A percentile compares a stretch with the other conserved stretches of the same genome.
These are phyloP conservation scores for Globisporangium ultimum DNA, from an alignment of 352 stramenopile species.

Conservation along the genomic window DNA sequence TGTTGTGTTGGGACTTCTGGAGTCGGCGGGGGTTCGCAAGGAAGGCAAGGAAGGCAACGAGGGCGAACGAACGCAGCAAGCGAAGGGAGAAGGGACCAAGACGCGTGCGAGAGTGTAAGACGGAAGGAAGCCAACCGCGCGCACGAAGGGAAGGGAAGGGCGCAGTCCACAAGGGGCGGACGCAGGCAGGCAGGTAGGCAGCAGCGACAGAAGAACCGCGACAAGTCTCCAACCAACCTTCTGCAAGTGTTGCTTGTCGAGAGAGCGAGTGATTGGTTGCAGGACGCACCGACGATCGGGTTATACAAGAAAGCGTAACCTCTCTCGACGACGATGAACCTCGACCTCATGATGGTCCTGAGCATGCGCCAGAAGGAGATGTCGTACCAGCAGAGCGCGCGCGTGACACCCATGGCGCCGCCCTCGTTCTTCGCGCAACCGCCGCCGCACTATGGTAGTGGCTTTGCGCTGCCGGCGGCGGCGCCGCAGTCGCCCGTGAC, in stretches of 20 bases:
- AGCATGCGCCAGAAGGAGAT: slow-evolving; percentile 84
- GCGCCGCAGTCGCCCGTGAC: slow-evolving; percentile 28
- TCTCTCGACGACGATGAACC: slow-evolving; percentile 24
- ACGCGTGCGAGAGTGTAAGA: too few relatives aligned
- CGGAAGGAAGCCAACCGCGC: slow-evolving; percentile 2
- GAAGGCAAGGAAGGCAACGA: too few relatives aligned
- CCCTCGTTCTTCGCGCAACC: slow-evolving; percentile 16
- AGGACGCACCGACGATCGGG: too few relatives aligned
- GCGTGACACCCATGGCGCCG: slow-evolving; percentile 19
- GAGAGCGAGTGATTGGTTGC: not conserved
- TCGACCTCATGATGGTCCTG: slow-evolving; percentile 68
- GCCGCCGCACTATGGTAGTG: slow-evolving; percentile 1
- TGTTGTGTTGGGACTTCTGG: not conserved
- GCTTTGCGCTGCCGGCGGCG: slow-evolving; percentile 11
- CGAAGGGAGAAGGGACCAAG: not conserved
- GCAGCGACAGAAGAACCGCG: not conserved
- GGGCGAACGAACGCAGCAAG: slow-evolving; percentile 7
- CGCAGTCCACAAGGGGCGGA: slow-evolving; percentile 1
- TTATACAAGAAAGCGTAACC: not conserved
- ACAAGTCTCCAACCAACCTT: not conserved
- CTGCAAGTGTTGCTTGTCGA: not conserved
- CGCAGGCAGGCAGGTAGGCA: too few relatives aligned
- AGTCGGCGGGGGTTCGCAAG: not conserved
- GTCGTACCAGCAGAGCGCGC: slow-evolving; percentile 66
- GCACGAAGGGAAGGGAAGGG: slow-evolving; percentile 8